These are phyloP conservation scores for Aspergillus pseudoviridinutans DNA, from an alignment of 2,329 filamentous ascomycete genomes.

Conservation along the genomic window DNA sequence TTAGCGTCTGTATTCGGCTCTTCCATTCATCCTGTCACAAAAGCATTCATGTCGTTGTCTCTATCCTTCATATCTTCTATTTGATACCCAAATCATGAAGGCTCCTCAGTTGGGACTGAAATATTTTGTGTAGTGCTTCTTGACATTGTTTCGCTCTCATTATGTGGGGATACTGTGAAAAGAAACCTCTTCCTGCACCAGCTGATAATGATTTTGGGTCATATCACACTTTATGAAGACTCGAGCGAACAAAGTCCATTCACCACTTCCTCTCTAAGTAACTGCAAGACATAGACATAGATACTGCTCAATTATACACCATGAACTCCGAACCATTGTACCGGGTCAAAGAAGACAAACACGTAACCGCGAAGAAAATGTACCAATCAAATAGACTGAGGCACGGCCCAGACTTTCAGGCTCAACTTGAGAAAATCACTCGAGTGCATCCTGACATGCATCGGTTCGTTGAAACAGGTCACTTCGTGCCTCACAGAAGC, in stretches of 20 bases:
- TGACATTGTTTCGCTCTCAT: background rate
- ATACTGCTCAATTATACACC: background rate
- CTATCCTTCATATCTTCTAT: background rate
- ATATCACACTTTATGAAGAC: background rate
- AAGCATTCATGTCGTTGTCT: background rate
- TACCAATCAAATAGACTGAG: background rate
- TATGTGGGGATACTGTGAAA: background rate
- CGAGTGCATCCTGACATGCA: background rate
- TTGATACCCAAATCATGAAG: constrained; percentile 15
- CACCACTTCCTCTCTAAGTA: constrained; percentile 13
- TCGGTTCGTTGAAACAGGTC: background rate
- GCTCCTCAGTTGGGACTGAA: background rate
- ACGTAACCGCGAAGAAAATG: background rate
- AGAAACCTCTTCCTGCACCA: background rate
- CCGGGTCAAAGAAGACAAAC: background rate
- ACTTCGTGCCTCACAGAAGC: constrained; percentile 10
- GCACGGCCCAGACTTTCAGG: background rate
- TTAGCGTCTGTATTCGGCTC: background rate
- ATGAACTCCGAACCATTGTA: constrained; percentile 2
- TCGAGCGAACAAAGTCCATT: constrained; percentile 10
- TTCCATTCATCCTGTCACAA: background rate
- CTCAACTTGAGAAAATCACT: background rate
- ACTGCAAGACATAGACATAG: background rate
- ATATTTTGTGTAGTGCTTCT: background rate
- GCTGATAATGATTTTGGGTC: background rate